Conservation (phyloP, 768 basidiomycete species). For the Boletellus sp. region DNA sequence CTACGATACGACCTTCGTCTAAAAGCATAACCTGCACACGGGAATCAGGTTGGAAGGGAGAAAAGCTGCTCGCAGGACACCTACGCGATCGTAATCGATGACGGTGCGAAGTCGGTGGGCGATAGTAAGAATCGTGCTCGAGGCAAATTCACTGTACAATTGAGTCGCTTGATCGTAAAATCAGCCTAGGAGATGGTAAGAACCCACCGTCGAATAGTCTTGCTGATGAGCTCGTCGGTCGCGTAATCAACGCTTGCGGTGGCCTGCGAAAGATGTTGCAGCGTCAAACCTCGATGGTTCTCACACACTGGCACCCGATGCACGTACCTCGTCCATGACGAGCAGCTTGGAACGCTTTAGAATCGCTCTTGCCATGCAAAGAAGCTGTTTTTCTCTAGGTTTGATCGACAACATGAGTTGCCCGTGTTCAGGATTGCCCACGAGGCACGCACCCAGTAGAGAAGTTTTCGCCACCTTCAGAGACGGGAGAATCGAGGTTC, state of each 20-base stretch:
- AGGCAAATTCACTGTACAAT: conserved; percentile 64
- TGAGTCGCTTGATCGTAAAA: neutral
- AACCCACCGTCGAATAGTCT: conserved; percentile 74
- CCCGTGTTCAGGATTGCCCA: neutral
- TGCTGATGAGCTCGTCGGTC: conserved; percentile 82
- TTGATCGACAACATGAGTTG: neutral
- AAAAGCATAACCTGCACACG: conserved; percentile 63
- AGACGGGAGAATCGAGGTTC: conserved; percentile 67
- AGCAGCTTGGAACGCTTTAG: conserved; percentile 72
- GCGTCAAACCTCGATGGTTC: conserved; percentile 4
- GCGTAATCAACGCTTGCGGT: conserved; percentile 81
- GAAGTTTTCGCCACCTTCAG: conserved; percentile 88
- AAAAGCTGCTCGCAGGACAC: conserved; percentile 25
- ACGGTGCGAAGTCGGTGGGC: conserved; percentile 77
- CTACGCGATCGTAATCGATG: conserved; percentile 79
- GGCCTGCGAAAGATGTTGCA: conserved; percentile 38
- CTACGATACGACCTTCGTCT: conserved; percentile 73
- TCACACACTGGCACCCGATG: neutral
- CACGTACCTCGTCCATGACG: conserved; percentile 77
- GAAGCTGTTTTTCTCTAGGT: conserved; percentile 71
- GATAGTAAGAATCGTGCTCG: conserved; percentile 80
- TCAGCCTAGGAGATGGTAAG: neutral
- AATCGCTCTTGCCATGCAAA: conserved; percentile 87
- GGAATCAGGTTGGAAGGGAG: conserved; percentile 5
- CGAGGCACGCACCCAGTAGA: conserved; percentile 60